These are phyloP conservation scores for Microbotryum intermedium DNA, from an alignment of 1,284 basidiomycete genomes.

Conservation along the genomic window DNA sequence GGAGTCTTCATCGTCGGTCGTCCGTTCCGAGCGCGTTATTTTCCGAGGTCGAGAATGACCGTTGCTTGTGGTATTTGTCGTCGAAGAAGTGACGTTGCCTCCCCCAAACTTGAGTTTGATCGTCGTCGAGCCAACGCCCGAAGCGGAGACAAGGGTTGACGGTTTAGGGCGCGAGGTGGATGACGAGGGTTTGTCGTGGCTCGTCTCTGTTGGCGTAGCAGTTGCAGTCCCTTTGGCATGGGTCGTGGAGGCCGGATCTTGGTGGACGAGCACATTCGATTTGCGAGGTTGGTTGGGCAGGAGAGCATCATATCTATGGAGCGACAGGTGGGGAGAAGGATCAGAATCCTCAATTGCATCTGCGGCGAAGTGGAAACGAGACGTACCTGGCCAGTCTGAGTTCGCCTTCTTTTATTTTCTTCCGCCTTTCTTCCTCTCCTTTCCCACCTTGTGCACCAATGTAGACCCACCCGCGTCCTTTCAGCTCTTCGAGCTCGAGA, in stretches of 20 bases:
- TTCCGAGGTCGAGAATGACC: no score
- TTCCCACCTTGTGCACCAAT: conserved; percentile 9
- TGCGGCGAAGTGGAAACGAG: background rate
- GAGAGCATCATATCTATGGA: conserved; percentile 22
- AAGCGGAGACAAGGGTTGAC: conserved; percentile 16
- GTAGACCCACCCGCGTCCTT: conserved; percentile 20
- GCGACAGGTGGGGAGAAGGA: background rate
- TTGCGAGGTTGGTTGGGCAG: conserved; percentile 31
- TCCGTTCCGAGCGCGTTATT: no score
- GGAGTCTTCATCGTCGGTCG: no score
- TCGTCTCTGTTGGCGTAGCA: background rate
- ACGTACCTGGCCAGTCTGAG: conserved; percentile 15
- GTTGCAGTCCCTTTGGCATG: background rate
- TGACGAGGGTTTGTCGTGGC: background rate
- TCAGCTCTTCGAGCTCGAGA: conserved; percentile 28
- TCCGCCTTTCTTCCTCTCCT: conserved; percentile 19
- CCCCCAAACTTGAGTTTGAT: conserved; percentile 21
- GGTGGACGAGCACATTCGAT: conserved; percentile 21
- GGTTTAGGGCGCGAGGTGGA: background rate
- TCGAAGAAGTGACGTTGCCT: no score
- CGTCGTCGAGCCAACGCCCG: conserved; percentile 5
- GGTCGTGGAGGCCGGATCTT: background rate
- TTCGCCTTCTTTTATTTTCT: conserved; percentile 13
- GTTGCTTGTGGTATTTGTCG: no score
- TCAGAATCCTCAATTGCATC: background rate